Evolutionary conservation across 768 basidiomycete genomes (phyloP), one percentile per base, ranked within the genome.

Genomic region (Goffeauzyma gilvescens): DNA sequence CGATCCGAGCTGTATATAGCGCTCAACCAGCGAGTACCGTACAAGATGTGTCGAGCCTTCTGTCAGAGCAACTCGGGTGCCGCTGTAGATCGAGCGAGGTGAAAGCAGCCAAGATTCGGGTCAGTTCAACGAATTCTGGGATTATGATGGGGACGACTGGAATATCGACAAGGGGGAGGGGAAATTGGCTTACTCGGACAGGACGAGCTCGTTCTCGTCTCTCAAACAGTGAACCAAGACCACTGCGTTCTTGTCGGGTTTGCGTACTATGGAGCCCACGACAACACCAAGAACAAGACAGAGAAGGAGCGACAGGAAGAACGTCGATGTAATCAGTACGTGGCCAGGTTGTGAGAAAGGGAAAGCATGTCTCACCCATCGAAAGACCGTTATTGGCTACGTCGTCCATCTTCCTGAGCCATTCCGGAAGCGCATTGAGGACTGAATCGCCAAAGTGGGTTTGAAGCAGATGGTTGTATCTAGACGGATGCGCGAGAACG

Each of bases 41-140:
- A 80, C 71, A 14, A 90, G 57, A 31, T 82, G 79, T 43, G 87
- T 83, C 46, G 82, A 78, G 7, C 79, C 83, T 53, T 78, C 79
- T 39, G 73, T 69, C 70, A 90, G 75, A 27, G 79, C 75, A 43
- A 85, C 60, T 24, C 71, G 65, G 25, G 75, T 72, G 21, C 83
- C 83, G 46, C 87, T 79, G 54, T 21, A 39, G 13, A 20, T 13
- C 7, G 22, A 28, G 1, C 3, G 23, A 27, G 9, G 32, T 35
- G 28, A 41, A 32, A 34, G 31, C 8, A 9, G 21, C 21, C 21
- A 20, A 28, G 3, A 30, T 31, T 17, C 28, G 38, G 24, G 8
- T 15, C 14, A 17, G 26, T 3, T 24, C 33, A 32, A 27, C 9
- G 8, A 17, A 17, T n/a, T 12, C 14, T n/a, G 10, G 34, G 26